Conservation (phyloP, 2,329 filamentous ascomycete species). For the Aureobasidium melanogenum region DNA sequence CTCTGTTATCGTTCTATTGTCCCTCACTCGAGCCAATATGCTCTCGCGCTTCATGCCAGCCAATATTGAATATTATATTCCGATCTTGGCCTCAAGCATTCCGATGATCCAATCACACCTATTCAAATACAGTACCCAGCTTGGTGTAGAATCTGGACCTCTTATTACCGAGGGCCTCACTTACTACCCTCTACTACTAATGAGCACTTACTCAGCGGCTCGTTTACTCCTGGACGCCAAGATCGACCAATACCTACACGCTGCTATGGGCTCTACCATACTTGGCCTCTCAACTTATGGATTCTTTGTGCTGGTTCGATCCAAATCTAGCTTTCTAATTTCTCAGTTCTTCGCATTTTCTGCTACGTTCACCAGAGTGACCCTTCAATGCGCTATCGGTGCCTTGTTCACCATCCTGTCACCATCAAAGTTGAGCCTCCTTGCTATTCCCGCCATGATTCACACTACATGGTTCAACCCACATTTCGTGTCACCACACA, state of each 20-base stretch:
- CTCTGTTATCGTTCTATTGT: neutral
- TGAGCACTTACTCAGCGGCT: slow-evolving; percentile 31
- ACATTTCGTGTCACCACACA: slow-evolving; percentile 56
- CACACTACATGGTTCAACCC: slow-evolving; percentile 65
- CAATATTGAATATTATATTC: slow-evolving; percentile 46
- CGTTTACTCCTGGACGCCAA: slow-evolving; percentile 14
- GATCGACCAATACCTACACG: slow-evolving; percentile 9
- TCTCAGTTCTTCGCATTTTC: slow-evolving; percentile 18
- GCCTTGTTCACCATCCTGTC: slow-evolving; percentile 56
- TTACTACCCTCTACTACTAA: slow-evolving; percentile 45
- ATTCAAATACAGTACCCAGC: slow-evolving; percentile 53
- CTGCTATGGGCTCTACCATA: slow-evolving; percentile 38
- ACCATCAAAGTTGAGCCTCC: slow-evolving; percentile 59
- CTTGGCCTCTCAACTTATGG: slow-evolving; percentile 50
- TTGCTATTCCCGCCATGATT: slow-evolving; percentile 62
- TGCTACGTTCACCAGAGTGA: slow-evolving; percentile 59
- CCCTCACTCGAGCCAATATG: neutral
- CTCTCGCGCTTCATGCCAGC: neutral
- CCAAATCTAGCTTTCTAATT: neutral
- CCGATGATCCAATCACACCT: slow-evolving; percentile 65
- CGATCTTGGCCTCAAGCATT: slow-evolving; percentile 65
- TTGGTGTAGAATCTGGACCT: slow-evolving; percentile 67
- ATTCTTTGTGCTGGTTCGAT: slow-evolving; percentile 37
- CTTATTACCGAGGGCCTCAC: slow-evolving; percentile 65
- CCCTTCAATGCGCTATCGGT: slow-evolving; percentile 60